Evolutionary conservation across 1,284 basidiomycete genomes (phyloP), one percentile per base, ranked within the genome.

Genomic region (Apiotrichum mycotoxinovorans): DNA sequence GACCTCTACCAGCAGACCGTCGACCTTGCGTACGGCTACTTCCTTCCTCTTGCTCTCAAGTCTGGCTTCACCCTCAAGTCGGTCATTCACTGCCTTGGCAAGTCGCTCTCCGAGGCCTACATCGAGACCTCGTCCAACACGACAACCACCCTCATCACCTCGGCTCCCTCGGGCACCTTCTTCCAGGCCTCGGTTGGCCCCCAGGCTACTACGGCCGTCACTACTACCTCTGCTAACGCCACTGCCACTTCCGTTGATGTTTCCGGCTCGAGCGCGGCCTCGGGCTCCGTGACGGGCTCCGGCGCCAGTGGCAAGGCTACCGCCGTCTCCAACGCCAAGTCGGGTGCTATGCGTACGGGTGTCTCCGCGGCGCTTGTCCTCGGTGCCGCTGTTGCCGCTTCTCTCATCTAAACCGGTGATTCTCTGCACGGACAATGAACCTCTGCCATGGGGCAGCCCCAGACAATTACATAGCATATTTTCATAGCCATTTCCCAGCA

Each of bases 11-110:
- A 88, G 68, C 84, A 89, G 68, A 88, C 88, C 15, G 90, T 94
- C 52, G 89, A 94, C 67, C 84, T 96, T 60, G 91, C 91, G 33
- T 82, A 88, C 60, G 89, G 89, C 47, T 93, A 91, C 79, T 87
- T 88, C 64, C 80, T 95, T n/a, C 83, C 87, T 53, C 79, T 76
- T 77, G 80, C 44, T 85, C 86, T 48, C 70, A 80, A 91, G 71
- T 84, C 76, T 41, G 85, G 87, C 60, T 75, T 68, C 66, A 64
- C 68, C 49, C 70, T 83, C 56, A 73, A 80, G 72, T 79, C 80
- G 35, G 81, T 93, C 69, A 80, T 86, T 59, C 72, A 79, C 25
- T 92, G 90, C 79, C 70, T 87, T 63, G 81, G 84, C 69, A 80
- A 47, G 10, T 44, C 61, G 62, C 61, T 66, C 27, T 66, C 68